Evolutionary conservation across 805 yeast species (phyloP), one percentile per base, ranked within the genome.

Genomic region (Clavispora vitiphila): DNA sequence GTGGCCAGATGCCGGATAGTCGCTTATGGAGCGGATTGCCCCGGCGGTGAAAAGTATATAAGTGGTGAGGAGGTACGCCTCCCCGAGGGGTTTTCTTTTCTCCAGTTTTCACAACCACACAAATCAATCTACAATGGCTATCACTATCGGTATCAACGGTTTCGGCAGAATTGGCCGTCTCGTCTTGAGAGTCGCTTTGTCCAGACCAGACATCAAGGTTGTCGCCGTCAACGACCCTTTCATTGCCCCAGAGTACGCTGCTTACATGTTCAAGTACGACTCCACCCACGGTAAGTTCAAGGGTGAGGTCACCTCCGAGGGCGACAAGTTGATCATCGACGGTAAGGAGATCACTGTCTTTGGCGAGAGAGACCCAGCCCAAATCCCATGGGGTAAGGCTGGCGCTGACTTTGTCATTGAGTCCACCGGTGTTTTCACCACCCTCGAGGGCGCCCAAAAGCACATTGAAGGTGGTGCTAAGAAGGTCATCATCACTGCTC

Each of bases 81-180:
- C 31, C 31, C 38, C 21, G 18, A 18, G 30, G 11, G 18, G 12
- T 5, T 18, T 25, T 18, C 24, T 21, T 36, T 24, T 36, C 38
- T 16, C 12, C 35, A 32, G 23, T 32, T 32, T 32, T 20, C 22
- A 42, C 44, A 36, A 46, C 42, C 46, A 34, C 29, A 19, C 37
- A 6, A 34, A 42, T 29, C 36, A 22, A 39, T 15, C 44, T 15
- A 62, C 44, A 64, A 75, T 75, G 78, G 77, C 77, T 67, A 75
- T 78, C 65, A 81, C 77, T 59, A 77, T 86, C 68, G 96, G 95
- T 73, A 87, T 86, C 67, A 86, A 86, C 81, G 96, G 96, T 60
- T 86, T 86, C 83, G 96, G 96, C 61, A 83, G 96, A 73, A 86
- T 86, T 62, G 96, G 96, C 55, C 86, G 96, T 73, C 78, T 86